Evolutionary conservation across 2,329 filamentous ascomycete species (phyloP), one percentile per base, ranked within the genome.

Genomic region (Aquanectria penicillioides): DNA sequence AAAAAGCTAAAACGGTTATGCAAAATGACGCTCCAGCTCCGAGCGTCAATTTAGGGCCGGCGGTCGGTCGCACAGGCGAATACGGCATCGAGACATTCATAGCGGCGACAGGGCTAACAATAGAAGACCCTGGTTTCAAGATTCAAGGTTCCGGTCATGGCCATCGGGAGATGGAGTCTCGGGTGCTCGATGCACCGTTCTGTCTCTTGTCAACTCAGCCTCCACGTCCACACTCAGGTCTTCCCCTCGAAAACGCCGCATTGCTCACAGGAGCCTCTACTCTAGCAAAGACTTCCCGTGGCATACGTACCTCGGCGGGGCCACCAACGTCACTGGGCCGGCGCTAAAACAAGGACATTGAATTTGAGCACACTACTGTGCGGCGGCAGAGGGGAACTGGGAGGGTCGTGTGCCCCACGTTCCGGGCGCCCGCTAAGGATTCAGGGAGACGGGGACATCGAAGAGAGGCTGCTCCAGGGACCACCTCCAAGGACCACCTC

Each of bases 331-430:
- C 62, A 64, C 59, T 51, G 26, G n/a, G 43, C 52, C 18, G 36
- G 50, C 59, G 62, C 62, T 61, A 64, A 56, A 59, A 56, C 47
- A 50, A 53, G 50, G 40, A 37, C 47, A 44, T 47, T 25, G 36
- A 33, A n/a, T n/a, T n/a, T n/a, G n/a, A n/a, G n/a, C n/a, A n/a
- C n/a, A 41, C 36, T 49, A 43, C 34, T 25, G 55, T 40, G 33
- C 33, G 33, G 40, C 20, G 48, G 40, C 43, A 26, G 22, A 47
- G 43, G 48, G 34, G 37, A 50, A 41, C 38, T 43, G 58, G 23
- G 48, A 57, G 47, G 41, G 61, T 58, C 59, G 52, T 60, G 49
- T 64, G 62, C 59, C 62, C 62, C 62, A 64, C 59, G 62, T 53
- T 55, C 46, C 60, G 51, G 59, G 40, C 49, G 51, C 52, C 56